Conservation (phyloP, 225 moss, liverwort and hornwort genomes). For the Rhytidiadelphus loreus region DNA sequence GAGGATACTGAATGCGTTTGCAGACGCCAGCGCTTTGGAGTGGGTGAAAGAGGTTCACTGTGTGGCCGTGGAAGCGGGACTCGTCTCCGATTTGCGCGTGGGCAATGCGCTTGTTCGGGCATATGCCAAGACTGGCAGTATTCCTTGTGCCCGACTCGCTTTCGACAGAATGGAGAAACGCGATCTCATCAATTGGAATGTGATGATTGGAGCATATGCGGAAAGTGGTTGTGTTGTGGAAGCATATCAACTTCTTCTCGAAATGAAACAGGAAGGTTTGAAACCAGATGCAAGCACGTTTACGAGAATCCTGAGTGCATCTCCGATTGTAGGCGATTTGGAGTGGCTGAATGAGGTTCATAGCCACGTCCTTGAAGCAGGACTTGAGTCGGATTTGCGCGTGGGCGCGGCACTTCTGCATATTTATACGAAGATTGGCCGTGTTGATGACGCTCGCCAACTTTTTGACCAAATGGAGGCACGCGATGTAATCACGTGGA, state of each 20-base stretch:
- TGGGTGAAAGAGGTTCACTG: too few relatives aligned
- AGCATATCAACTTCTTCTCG: not conserved
- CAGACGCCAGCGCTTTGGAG: not conserved
- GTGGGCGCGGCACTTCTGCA: not conserved
- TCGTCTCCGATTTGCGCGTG: not conserved
- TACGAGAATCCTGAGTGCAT: not conserved
- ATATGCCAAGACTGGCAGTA: not conserved
- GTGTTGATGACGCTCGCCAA: not conserved
- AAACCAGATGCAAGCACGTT: not conserved
- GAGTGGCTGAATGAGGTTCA: not conserved
- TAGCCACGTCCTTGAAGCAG: not conserved
- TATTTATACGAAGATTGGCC: not conserved
- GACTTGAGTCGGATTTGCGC: not conserved
- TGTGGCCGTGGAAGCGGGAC: too few relatives aligned
- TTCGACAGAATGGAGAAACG: not conserved
- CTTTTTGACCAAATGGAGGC: not conserved
- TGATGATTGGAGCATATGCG: not conserved
- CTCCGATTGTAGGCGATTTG: not conserved
- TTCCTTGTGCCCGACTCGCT: not conserved
- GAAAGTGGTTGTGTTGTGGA: not conserved
- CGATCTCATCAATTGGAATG: not conserved
- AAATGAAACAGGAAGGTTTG: not conserved
- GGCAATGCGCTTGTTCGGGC: not conserved
- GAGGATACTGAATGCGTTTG: not conserved
- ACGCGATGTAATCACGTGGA: not conserved